A percentile compares a stretch with the other conserved stretches of the same genome.
Conservation (phyloP, 2,329 filamentous ascomycete species). For the Fusarium mundagurra region DNA sequence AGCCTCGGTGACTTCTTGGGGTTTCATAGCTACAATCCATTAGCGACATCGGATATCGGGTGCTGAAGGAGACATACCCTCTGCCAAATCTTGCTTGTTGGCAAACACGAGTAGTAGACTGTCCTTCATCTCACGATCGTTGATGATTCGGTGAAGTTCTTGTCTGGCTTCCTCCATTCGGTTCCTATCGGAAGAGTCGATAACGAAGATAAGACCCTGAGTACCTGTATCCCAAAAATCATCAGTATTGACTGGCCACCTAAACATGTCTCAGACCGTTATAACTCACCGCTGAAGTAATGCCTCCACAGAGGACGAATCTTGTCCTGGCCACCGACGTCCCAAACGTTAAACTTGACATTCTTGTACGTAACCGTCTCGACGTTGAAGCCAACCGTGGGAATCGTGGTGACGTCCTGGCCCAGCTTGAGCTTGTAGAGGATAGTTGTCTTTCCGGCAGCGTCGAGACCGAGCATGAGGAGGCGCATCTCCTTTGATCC, state of each 20-base stretch:
- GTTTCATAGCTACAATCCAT: constrained; percentile 73
- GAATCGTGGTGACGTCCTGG: constrained; percentile 97
- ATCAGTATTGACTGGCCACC: not conserved
- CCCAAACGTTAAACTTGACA: constrained; percentile 99
- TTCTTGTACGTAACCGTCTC: constrained; percentile 99
- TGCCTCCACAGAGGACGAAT: constrained; percentile 97
- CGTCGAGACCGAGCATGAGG: constrained; percentile 97
- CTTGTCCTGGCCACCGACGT: constrained; percentile 99
- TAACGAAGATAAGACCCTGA: constrained; percentile 97
- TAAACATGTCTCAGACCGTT: not conserved
- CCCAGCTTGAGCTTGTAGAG: constrained; percentile 99
- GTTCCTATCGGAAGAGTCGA: constrained; percentile 91
- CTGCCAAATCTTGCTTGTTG: constrained; percentile 96
- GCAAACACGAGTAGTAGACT: constrained; percentile 94
- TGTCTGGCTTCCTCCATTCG: constrained; percentile 93
- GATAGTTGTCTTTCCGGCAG: constrained; percentile 98
- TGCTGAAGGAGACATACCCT: constrained; percentile 60
- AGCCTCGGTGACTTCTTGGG: constrained; percentile 80
- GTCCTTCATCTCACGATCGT: constrained; percentile 97
- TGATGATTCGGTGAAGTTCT: constrained; percentile 96
- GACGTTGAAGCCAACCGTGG: constrained; percentile 98
- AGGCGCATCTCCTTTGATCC: constrained; percentile 99
- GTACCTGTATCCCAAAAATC: constrained; percentile 70
- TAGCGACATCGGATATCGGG: not conserved
- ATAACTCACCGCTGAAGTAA: constrained; percentile 86